phyloP scores from a whole-genome alignment of 345 rosid genomes.

The Moringa oleifera region DNA sequence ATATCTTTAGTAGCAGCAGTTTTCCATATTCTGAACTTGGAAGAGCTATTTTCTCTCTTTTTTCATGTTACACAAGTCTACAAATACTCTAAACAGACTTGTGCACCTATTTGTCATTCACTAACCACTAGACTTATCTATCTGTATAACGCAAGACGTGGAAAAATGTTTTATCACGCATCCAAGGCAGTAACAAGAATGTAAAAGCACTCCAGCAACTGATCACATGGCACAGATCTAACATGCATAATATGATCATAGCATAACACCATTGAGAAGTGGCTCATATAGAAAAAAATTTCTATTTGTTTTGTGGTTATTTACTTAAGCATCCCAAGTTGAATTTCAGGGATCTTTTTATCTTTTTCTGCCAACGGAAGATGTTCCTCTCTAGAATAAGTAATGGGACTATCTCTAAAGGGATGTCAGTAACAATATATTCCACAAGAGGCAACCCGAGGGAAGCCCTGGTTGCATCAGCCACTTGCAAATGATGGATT shows the following conservation, averaged over 20 bases:
- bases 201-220: no score
- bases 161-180: no score
- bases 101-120: no score
- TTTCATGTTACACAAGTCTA: no score
- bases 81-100: no score
- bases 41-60: not conserved
- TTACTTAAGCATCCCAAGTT: not conserved
- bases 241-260: not conserved
- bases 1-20: not conserved
- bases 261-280: not conserved
- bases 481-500: slow-evolving; percentile 54
- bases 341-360: not conserved
- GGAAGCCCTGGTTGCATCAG: slow-evolving; percentile 71
- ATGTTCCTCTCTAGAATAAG: not conserved
- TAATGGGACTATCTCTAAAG: slow-evolving; percentile 30
- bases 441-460: slow-evolving; percentile 63
- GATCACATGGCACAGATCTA: no score
- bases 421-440: slow-evolving; percentile 41
- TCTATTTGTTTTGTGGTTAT: no score
- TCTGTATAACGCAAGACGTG: no score
- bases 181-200: no score
- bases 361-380: not conserved
- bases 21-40: not conserved
- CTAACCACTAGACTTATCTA: no score
- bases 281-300: no score